A percentile compares a stretch with the other conserved stretches of the same genome.
Conservation (phyloP, 2,329 filamentous ascomycete genomes). For the Trichoderma arundinaceum region DNA sequence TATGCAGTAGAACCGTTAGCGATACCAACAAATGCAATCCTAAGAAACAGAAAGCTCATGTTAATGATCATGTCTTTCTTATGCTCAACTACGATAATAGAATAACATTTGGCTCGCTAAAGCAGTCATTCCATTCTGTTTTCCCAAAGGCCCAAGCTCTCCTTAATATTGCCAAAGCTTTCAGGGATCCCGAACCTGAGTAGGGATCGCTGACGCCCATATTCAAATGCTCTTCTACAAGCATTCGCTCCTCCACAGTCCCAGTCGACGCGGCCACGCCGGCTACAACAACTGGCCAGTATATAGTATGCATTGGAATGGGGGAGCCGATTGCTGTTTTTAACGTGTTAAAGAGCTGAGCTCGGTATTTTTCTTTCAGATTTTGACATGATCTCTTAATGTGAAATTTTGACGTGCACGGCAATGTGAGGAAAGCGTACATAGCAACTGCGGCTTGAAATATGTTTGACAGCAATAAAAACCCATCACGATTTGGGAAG, state of each 20-base stretch:
- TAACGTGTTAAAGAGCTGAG: conserved; percentile 6
- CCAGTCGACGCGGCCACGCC: conserved; percentile 8
- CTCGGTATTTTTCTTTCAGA: conserved; percentile 2
- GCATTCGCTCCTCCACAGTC: neutral
- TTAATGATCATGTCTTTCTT: neutral
- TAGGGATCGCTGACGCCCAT: neutral
- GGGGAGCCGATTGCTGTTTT: neutral
- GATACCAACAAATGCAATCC: no score
- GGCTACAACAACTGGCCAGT: conserved; percentile 24
- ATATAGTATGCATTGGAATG: neutral
- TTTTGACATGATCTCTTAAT: neutral
- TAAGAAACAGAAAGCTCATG: no score
- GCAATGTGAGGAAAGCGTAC: neutral
- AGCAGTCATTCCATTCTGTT: conserved; percentile 12
- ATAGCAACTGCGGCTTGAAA: conserved; percentile 25
- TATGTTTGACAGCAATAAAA: conserved; percentile 7
- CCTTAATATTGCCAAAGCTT: conserved; percentile 13
- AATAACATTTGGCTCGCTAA: conserved; percentile 18
- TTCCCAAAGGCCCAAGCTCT: conserved; percentile 16
- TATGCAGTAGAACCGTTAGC: no score
- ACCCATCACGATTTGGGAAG: neutral
- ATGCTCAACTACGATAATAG: conserved; percentile 22
- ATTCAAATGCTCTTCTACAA: conserved; percentile 5
- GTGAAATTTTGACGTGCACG: conserved; percentile 6
- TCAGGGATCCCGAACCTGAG: conserved; percentile 19